These are phyloP conservation scores for Polygonum aviculare DNA, from an alignment of 148 eudicot genomes.

Conservation along the genomic window DNA sequence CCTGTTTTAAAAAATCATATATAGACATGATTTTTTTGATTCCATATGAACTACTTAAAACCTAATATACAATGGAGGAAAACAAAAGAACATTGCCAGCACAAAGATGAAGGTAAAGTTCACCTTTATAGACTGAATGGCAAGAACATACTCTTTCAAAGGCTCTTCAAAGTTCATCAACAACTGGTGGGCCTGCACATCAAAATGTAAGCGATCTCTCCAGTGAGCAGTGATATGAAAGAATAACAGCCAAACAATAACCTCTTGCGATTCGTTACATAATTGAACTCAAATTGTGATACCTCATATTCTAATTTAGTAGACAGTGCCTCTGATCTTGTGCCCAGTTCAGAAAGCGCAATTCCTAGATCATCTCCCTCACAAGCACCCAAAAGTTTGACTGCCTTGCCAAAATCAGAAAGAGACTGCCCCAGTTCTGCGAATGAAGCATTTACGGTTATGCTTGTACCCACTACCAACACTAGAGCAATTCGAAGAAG, in stretches of 20 bases:
- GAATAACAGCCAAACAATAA: not conserved
- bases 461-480: not conserved
- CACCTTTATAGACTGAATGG: constrained; percentile 96
- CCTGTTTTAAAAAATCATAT: constrained; percentile 38
- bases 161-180: constrained; percentile 98
- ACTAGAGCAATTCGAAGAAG: not conserved
- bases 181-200: constrained; percentile 69
- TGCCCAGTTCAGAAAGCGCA: constrained; percentile 77
- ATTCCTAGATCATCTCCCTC: constrained; percentile 82
- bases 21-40: not conserved
- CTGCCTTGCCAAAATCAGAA: constrained; percentile 87
- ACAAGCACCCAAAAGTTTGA: constrained; percentile 79
- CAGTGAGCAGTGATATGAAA: not conserved
- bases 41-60: not conserved
- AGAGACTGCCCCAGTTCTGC: constrained; percentile 91
- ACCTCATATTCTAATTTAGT: constrained; percentile 76
- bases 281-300: not conserved
- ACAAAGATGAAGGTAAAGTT: not conserved
- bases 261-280: not conserved
- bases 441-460: not conserved
- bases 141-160: constrained; percentile 87
- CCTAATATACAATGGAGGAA: not conserved
- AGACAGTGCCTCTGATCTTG: constrained; percentile 73
- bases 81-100: not conserved
- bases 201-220: not conserved